Evolutionary conservation across 2,329 filamentous ascomycete species (phyloP), one percentile per base, ranked within the genome.

Genomic region (Ophiostoma novo-ulmi): DNA sequence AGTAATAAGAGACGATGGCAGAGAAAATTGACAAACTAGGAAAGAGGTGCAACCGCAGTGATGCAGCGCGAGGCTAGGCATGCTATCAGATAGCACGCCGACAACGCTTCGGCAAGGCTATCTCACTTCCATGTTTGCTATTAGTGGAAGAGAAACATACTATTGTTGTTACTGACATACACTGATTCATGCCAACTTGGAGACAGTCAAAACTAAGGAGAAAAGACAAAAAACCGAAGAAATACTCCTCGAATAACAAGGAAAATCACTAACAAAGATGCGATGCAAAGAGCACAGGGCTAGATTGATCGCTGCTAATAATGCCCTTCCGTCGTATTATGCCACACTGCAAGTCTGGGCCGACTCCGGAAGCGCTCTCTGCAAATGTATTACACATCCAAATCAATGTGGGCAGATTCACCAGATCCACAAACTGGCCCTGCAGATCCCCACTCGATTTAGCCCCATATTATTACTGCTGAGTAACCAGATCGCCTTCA

Each of bases 71-170:
- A 64, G 61, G 61, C 61, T 64, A 38, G 61, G 31, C 58, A 26
- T 64, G 31, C 61, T 64, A 64, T 64, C 58, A 64, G 61, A 64
- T 64, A 64, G 35, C 61, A 64, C 61, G 61, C 61, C 61, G 61
- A 38, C 61, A 64, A 36, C 61, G 61, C 31, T 31, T 61, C n/a
- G 26, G 52, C 52, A 58, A 58, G 52, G 52, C 52, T 58, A 58
- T 58, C 52, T n/a, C 38, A 10, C 17, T 48, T 11, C n/a, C 3
- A 13, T 58, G 11, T 55, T 55, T 26, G 52, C n/a, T 58, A 3
- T 48, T 20, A 58, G 52, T 58, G 22, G 22, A 26, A 13, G 52
- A 26, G 6, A 48, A 17, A 17, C 39, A 44, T 44, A 4, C 31
- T 31, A 31, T 31, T 31, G 3, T 4, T 31, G 31, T 31, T 31